Evolutionary conservation across 2,329 filamentous ascomycete genomes (phyloP).

Genomic region (Pestalotiopsis sp.): DNA sequence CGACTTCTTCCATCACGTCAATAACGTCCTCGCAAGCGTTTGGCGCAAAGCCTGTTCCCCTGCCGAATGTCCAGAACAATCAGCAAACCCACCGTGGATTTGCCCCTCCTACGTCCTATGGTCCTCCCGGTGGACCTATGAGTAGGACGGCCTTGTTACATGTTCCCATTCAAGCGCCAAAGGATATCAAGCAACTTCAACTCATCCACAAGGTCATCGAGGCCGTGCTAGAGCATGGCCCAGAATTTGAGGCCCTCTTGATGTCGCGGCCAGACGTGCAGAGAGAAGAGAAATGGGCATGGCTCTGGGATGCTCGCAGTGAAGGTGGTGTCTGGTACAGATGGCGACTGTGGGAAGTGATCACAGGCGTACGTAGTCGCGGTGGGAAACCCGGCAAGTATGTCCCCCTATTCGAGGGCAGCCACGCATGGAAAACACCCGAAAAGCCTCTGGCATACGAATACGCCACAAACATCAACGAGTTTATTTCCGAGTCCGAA

Average conservation of each 20-base stretch:
- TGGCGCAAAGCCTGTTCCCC: constrained; percentile 68
- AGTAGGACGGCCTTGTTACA: constrained; percentile 54
- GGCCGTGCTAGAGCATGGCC: constrained; percentile 73
- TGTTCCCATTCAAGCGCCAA: constrained; percentile 73
- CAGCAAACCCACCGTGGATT: constrained; percentile 60
- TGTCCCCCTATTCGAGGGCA: constrained; percentile 71
- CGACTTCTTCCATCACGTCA: constrained; percentile 36
- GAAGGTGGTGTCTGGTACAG: constrained; percentile 86
- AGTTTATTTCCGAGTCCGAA: constrained; percentile 80
- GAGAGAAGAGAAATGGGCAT: constrained; percentile 86
- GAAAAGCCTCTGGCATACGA: constrained; percentile 76
- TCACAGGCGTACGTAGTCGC: constrained; percentile 62
- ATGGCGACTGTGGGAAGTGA: constrained; percentile 84
- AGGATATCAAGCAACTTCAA: constrained; percentile 74
- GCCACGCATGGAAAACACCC: constrained; percentile 76
- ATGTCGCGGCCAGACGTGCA: constrained; percentile 87
- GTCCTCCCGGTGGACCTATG: constrained; percentile 39
- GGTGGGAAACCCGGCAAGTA: constrained; percentile 49
- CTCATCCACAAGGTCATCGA: constrained; percentile 90
- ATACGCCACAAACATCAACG: constrained; percentile 72
- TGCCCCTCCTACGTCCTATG: constrained; percentile 75
- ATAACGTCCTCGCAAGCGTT: constrained; percentile 67
- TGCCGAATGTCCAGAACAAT: constrained; percentile 34
- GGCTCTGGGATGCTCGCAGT: constrained; percentile 85
- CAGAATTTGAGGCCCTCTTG: constrained; percentile 86